Evolutionary conservation across 495 filamentous ascomycete genomes (phyloP).

Genomic region (Aspergillus funiculosus): DNA sequence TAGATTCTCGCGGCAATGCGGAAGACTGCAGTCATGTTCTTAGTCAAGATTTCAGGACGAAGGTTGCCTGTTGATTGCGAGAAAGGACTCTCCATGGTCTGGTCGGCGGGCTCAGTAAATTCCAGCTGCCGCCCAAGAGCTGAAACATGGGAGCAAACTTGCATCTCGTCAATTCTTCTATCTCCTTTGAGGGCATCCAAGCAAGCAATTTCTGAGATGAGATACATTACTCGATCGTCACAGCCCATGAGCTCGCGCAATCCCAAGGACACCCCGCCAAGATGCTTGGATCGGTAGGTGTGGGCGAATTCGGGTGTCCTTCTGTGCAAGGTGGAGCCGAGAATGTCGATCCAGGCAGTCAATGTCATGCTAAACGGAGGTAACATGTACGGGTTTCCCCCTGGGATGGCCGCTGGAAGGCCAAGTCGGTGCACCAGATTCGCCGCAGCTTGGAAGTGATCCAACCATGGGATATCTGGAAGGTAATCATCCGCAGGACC

Average conservation of each 20-base stretch:
- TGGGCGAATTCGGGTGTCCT: constrained; percentile 81
- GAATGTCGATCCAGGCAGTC: constrained; percentile 93
- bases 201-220: constrained; percentile 96
- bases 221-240: constrained; percentile 95
- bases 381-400: constrained; percentile 49
- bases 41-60: constrained; percentile 70
- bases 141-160: constrained; percentile 78
- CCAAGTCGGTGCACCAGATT: constrained; percentile 79
- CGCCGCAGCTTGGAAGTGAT: constrained; percentile 89
- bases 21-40: constrained; percentile 85
- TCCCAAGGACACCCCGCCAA: constrained; percentile 64
- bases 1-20: constrained; percentile 90
- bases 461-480: constrained; percentile 92
- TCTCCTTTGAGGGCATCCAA: constrained; percentile 81
- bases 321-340: constrained; percentile 88
- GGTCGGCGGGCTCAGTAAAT: constrained; percentile 59
- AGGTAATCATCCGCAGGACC: constrained; percentile 78
- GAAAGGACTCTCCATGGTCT: constrained; percentile 48
- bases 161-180: constrained; percentile 69
- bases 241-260: constrained; percentile 95
- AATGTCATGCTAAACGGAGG: constrained; percentile 93
- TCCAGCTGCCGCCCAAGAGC: constrained; percentile 77
- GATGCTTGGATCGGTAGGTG: constrained; percentile 85
- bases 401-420: constrained; percentile 60
- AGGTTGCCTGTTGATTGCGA: constrained; percentile 62